Evolutionary conservation across 2,329 filamentous ascomycete genomes (phyloP).

Genomic region (Cordyceps pruinosa): DNA sequence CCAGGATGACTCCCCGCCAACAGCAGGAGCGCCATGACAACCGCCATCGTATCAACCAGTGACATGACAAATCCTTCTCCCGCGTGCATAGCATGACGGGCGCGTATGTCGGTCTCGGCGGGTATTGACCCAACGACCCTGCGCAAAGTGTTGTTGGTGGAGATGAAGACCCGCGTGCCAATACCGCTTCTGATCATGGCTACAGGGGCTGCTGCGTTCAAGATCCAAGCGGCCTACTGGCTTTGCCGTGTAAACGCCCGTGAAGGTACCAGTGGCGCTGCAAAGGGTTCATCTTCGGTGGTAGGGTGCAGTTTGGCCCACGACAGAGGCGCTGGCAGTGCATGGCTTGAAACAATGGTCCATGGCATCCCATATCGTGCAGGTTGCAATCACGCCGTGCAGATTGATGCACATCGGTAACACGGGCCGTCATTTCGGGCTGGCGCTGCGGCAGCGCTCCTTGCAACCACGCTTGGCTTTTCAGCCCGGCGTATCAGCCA

Average conservation of each 20-base stretch:
- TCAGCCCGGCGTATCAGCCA: not conserved
- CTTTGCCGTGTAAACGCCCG: not conserved
- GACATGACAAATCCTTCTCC: too few relatives aligned
- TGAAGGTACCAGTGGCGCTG: not conserved
- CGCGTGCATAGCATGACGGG: too few relatives aligned
- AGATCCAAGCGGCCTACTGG: not conserved
- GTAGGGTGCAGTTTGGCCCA: not conserved
- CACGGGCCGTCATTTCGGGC: not conserved
- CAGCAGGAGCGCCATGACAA: not conserved
- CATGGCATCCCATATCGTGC: not conserved
- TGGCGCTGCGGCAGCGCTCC: not conserved
- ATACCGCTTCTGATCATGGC: not conserved
- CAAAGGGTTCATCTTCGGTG: not conserved
- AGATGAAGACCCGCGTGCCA: conserved; percentile 3
- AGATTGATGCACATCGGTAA: not conserved
- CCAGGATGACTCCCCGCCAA: not conserved
- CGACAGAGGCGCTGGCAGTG: not conserved
- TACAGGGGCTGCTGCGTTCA: not conserved
- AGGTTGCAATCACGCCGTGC: not conserved
- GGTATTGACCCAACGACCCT: not conserved
- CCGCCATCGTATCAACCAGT: not conserved
- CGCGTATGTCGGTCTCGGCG: conserved; percentile 6
- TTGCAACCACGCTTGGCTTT: not conserved
- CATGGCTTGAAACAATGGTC: not conserved
- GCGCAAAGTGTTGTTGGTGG: not conserved